Evolutionary conservation across 1,139 yeast species (phyloP).

Genomic region (Nakaseomyces nivariensis): DNA sequence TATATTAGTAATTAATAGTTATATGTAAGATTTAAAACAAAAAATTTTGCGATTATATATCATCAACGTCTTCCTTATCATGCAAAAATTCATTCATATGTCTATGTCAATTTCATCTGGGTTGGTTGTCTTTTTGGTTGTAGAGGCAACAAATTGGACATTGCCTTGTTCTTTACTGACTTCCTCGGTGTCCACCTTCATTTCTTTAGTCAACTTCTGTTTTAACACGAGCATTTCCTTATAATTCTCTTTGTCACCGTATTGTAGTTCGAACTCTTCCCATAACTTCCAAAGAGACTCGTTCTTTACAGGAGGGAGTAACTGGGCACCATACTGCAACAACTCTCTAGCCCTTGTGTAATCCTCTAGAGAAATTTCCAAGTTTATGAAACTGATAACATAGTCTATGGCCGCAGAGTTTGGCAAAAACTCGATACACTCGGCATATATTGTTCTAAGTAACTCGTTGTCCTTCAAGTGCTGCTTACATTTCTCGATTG

Average conservation of each 20-base stretch:
- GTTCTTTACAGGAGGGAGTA: slow-evolving; percentile 35
- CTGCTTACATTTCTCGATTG: slow-evolving; percentile 11
- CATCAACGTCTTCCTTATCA: too few species aligned
- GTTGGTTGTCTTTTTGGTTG: slow-evolving; percentile 24
- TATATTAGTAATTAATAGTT: neutral
- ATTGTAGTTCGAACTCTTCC: slow-evolving; percentile 61
- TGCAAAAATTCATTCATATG: slow-evolving; percentile 15
- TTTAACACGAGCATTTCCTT: slow-evolving; percentile 66
- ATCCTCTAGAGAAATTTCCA: slow-evolving; percentile 23
- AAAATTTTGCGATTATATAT: too few species aligned
- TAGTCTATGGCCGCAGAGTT: slow-evolving; percentile 15
- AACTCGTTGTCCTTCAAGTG: slow-evolving; percentile 12
- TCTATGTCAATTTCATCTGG: slow-evolving; percentile 66
- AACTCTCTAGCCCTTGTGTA: slow-evolving; percentile 50
- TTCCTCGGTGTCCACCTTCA: slow-evolving; percentile 31
- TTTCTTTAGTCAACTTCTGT: slow-evolving; percentile 39
- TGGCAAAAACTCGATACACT: slow-evolving; percentile 21
- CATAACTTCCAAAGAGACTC: slow-evolving; percentile 48
- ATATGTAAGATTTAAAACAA: neutral
- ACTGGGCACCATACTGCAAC: slow-evolving; percentile 39
- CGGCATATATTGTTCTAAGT: slow-evolving; percentile 20
- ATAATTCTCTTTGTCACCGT: slow-evolving; percentile 63
- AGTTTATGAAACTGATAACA: slow-evolving; percentile 21
- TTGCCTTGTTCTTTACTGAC: slow-evolving; percentile 29
- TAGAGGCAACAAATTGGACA: slow-evolving; percentile 40